Evolutionary conservation across 1,284 basidiomycete genomes (phyloP), one percentile per base, ranked within the genome.

Genomic region (Spongiforma sp.): DNA sequence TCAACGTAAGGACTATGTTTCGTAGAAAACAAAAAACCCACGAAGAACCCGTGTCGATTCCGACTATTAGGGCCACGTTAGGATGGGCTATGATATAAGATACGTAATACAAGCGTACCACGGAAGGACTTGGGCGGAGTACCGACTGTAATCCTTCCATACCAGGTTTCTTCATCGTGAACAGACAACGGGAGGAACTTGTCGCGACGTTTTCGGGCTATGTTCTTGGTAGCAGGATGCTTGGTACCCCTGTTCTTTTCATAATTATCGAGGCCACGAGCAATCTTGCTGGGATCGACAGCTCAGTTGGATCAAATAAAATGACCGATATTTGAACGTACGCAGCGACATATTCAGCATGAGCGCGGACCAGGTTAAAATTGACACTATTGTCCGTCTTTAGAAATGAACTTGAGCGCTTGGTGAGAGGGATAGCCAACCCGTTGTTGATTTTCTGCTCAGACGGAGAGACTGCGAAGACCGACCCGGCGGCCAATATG

Each of bases 1-100:
- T 58, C 59, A 2, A 64, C 37, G 33, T 43, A 59, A n/a, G 37
- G 6, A 19, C 4, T 32, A 3, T 17, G 5, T 2, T 19, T 4
- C 21, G 5, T 17, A 4, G 19, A 26, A 32, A 10, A 33, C 41
- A 8, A 14, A n/a, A 34, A 41, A 21, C 59, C 11, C 34, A 72
- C 73, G 63, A 65, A 65, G 75, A 69, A 30, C 75, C 75, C 7
- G 77, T 81, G 62, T 81, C 78, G 61, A 81, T 78, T 60, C 75
- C 73, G 32, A 81, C 78, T 71, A 65, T 55, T 9, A 26, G 14
- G 2, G 5, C n/a, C 14, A 37, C 17, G 36, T 19, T 19, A 8
- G 21, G 17, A 14, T n/a, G 7, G n/a, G 37, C 14, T 39, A 10
- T n/a, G n/a, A n/a, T 17, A 10, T 17, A 37, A 37, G 36, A 37